Base-by-base conservation (phyloP, 179 eudicot genomes). In the Gypsophila paniculata region DNA sequence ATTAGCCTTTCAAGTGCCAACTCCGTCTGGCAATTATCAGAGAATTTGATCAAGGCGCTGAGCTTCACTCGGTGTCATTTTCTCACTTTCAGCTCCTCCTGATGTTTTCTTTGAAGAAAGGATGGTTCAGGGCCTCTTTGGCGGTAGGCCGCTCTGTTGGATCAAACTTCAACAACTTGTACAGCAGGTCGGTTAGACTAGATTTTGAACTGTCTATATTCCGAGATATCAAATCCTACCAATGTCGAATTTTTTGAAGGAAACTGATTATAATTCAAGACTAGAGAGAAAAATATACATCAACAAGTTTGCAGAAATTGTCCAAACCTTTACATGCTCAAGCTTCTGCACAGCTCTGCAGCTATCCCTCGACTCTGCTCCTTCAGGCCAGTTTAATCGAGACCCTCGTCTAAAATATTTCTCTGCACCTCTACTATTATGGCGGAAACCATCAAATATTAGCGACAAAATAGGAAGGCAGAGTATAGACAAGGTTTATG, bases 351-450 rank as follows among this genome's bases (percentile, higher is more conserved):
- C 97, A 44, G 97, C 88, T 79, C 85, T 82, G 58, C 83, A 82
- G 65, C 96, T 91, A 75, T 91, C 97, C 79, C 96, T 85, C 7
- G 96, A 86, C 34, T 75, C 82, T n/a, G 96, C 90, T 48, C 96
- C 93, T 76, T 84, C 93, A 53, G 97, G 97, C 97, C 96, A 91
- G 81, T 88, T 79, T 58, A 91, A 74, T 55, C 90, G 82, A 46
- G 83, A 74, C 39, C 88, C 86, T 70, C 86, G 79, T 75, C 84
- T 82, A 78, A 91, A 84, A 61, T 91, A 91, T 76, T 81, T 85
- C 58, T 91, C 93, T 68, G 91, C 80, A 34, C 85, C 86, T 49
- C 84, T 80, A 72, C 96, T 90, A 79, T 78, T 75, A 60, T 48
- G 38, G 71, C 23, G 36, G 53, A 19, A 58, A 63, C 4, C 18